phyloP scores from a whole-genome alignment of 306 rosid species.

The Dryas alaskensis region DNA sequence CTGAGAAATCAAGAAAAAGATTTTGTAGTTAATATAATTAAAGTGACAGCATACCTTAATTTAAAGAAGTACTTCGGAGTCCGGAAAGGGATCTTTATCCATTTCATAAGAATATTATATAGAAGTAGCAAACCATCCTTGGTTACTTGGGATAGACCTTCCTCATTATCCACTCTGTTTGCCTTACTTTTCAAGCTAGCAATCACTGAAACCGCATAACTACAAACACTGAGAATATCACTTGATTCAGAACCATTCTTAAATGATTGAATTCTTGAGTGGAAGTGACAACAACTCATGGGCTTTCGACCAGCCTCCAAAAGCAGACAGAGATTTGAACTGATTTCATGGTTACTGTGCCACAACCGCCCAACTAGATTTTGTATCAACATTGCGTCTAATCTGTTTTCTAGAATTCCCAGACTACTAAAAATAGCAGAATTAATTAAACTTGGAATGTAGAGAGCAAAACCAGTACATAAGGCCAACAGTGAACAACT shows the following conservation, averaged over 20 bases:
- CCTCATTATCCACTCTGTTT: constrained; percentile 15
- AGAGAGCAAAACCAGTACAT: constrained; percentile 41
- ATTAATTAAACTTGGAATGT: constrained; percentile 29
- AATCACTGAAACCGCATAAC: constrained; percentile 37
- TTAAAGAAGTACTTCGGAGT: constrained; percentile 54
- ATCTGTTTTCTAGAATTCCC: constrained; percentile 21
- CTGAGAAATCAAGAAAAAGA: not conserved
- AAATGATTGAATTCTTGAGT: constrained; percentile 23
- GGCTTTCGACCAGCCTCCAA: constrained; percentile 28
- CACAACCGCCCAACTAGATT: constrained; percentile 40
- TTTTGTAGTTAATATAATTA: not conserved
- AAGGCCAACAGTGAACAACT: constrained; percentile 61
- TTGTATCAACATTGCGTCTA: constrained; percentile 33
- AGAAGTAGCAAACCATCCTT: constrained; percentile 33
- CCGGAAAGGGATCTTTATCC: constrained; percentile 49
- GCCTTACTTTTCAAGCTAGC: constrained; percentile 29
- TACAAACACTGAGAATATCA: constrained; percentile 38
- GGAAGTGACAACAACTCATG: constrained; percentile 35
- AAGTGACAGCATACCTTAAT: constrained; percentile 42
- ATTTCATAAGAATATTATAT: constrained; percentile 33
- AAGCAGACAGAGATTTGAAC: constrained; percentile 39
- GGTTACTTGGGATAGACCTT: constrained; percentile 25
- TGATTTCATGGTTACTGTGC: constrained; percentile 41
- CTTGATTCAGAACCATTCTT: constrained; percentile 32
- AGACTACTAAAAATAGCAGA: constrained; percentile 4